phyloP scores from a whole-genome alignment of 257 asterid genomes.

The Solanum infundibuliforme region DNA sequence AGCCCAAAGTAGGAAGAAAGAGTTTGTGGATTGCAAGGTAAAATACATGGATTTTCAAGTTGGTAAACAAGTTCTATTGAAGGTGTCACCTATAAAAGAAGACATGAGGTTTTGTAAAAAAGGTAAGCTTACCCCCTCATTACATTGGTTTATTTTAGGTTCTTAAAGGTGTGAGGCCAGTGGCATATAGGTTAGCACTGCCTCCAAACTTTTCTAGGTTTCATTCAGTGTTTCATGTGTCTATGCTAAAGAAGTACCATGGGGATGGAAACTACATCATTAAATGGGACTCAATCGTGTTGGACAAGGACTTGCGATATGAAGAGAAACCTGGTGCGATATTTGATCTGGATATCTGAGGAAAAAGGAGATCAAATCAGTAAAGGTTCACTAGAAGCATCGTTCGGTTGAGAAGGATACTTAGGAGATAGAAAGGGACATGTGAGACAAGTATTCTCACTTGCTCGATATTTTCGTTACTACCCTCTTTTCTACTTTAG shows the following conservation, averaged over 20 bases:
- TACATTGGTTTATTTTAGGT: not conserved
- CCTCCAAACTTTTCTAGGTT: not conserved
- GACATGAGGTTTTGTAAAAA: not conserved
- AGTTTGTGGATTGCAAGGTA: not conserved
- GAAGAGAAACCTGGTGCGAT: not conserved
- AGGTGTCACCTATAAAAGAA: not conserved
- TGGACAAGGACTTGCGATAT: not conserved
- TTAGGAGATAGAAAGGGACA: not conserved
- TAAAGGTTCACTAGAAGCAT: not conserved
- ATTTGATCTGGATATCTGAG: no score
- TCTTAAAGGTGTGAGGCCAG: not conserved
- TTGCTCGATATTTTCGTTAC: no score
- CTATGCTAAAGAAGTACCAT: not conserved
- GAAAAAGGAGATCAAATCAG: not conserved
- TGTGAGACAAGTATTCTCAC: not conserved
- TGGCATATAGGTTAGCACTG: not conserved
- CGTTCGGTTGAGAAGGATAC: not conserved
- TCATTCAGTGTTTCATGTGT: not conserved
- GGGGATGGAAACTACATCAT: not conserved
- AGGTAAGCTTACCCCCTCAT: not conserved
- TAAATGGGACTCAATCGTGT: not conserved
- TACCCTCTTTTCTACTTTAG: no score
- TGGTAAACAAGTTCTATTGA: not conserved
- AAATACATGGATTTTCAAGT: not conserved
- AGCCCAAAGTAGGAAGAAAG: no score